phyloP scores from a whole-genome alignment of 164 flowering plant genomes.

The Vitis cinerea region DNA sequence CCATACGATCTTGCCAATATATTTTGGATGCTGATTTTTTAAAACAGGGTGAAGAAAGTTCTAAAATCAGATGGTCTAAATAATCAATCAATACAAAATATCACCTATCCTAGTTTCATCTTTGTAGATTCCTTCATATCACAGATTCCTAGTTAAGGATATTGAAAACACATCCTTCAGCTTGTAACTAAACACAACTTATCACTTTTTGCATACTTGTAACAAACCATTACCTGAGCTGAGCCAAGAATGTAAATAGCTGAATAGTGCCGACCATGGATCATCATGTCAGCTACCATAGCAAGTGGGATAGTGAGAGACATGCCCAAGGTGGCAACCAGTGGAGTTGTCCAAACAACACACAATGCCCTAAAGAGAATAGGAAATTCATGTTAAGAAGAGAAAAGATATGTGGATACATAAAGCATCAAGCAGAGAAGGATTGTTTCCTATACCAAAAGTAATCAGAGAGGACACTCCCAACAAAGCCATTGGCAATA shows the following conservation, averaged over 20 bases:
- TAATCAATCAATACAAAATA: too few relatives aligned
- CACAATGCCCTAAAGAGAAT: conserved; percentile 65
- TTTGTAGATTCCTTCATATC: not conserved
- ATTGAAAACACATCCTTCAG: not conserved
- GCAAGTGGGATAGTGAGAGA: conserved; percentile 93
- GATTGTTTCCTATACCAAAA: conserved; percentile 63
- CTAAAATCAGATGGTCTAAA: too few relatives aligned
- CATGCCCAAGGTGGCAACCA: conserved; percentile 91
- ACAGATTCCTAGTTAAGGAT: not conserved
- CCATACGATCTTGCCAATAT: too few relatives aligned
- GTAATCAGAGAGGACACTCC: conserved; percentile 97
- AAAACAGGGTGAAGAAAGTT: too few relatives aligned
- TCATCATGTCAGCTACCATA: conserved; percentile 89
- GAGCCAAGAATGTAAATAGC: conserved; percentile 86
- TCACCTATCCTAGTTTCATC: not conserved
- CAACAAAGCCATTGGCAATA: conserved; percentile 88
- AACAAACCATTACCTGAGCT: conserved; percentile 48
- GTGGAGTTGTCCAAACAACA: conserved; percentile 93
- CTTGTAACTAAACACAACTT: not conserved
- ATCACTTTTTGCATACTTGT: not conserved
- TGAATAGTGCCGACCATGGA: conserved; percentile 90
- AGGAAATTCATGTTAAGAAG: conserved; percentile 5
- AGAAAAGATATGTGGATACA: not conserved
- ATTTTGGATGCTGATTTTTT: too few relatives aligned
- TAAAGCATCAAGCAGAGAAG: not conserved